These are phyloP conservation scores for Populus trichocarpa DNA, from an alignment of 441 rosid genomes.

Conservation along the genomic window DNA sequence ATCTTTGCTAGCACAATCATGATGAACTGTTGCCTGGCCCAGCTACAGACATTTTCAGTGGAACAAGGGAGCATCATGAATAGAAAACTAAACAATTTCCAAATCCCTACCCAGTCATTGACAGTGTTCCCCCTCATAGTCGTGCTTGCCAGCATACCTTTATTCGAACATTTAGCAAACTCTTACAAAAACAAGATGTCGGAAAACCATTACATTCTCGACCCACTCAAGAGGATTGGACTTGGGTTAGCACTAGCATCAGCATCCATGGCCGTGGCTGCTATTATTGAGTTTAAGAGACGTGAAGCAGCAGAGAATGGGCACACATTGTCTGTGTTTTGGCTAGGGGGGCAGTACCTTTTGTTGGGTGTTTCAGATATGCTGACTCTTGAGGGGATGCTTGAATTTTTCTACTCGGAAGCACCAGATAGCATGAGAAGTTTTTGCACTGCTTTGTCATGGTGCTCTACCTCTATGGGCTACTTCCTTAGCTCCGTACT, in stretches of 20 bases:
- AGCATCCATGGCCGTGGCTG: slow-evolving; percentile 47
- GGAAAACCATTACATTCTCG: slow-evolving; percentile 12
- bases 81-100: slow-evolving; percentile 31
- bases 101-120: slow-evolving; percentile 52
- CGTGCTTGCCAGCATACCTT: slow-evolving; percentile 43
- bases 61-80: slow-evolving; percentile 51
- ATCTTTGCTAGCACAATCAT: slow-evolving; percentile 53
- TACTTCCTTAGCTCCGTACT: slow-evolving; percentile 48
- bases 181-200: slow-evolving; percentile 7
- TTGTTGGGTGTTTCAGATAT: slow-evolving; percentile 49
- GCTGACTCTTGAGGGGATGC: slow-evolving; percentile 61
- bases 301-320: slow-evolving; percentile 13
- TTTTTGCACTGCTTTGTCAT: slow-evolving; percentile 47
- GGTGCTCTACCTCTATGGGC: slow-evolving; percentile 55
- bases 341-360: slow-evolving; percentile 51
- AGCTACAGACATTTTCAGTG: slow-evolving; percentile 54
- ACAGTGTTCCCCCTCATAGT: slow-evolving; percentile 35
- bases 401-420: slow-evolving; percentile 57
- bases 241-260: slow-evolving; percentile 42
- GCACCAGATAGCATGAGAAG: slow-evolving; percentile 50
- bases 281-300: slow-evolving; percentile 38
- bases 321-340: slow-evolving; percentile 34
- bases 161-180: slow-evolving; percentile 29
- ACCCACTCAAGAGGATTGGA: slow-evolving; percentile 47
- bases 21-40: slow-evolving; percentile 58